These are phyloP conservation scores for Hymenoscyphus albidus DNA, from an alignment of 2,329 filamentous ascomycete genomes.

Conservation along the genomic window DNA sequence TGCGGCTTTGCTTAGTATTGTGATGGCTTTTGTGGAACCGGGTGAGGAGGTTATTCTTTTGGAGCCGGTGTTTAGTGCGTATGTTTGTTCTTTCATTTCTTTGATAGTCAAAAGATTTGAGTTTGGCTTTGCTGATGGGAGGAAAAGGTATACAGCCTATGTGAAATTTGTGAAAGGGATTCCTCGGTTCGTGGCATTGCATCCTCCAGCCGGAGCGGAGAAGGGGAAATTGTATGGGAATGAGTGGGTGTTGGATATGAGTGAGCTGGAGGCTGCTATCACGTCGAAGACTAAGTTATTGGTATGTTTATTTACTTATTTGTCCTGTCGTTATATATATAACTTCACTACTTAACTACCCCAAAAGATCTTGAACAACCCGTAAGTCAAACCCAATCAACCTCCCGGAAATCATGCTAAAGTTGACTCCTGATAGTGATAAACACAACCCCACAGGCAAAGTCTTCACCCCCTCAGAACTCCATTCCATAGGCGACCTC, in stretches of 20 bases:
- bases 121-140: not conserved
- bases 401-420: not conserved
- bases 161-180: conserved; percentile 4
- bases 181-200: conserved; percentile 6
- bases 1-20: not conserved
- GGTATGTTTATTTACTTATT: not conserved
- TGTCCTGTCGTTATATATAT: not conserved
- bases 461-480: not conserved
- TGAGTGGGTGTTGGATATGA: conserved; percentile 5
- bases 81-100: too few species aligned
- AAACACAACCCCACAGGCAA: not conserved
- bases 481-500: not conserved
- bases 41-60: not conserved
- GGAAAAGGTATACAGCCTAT: not conserved
- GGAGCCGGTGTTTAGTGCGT: conserved; percentile 2
- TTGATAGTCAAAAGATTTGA: not conserved
- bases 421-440: not conserved
- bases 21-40: not conserved
- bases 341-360: not conserved
- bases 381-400: not conserved
- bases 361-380: not conserved
- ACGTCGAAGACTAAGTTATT: conserved; percentile 8
- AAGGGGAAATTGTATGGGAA: not conserved
- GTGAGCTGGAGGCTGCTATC: conserved; percentile 3
- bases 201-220: conserved; percentile 1